Base-by-base conservation (phyloP, 179 eudicot genomes). In the Beta macrorhiza region DNA sequence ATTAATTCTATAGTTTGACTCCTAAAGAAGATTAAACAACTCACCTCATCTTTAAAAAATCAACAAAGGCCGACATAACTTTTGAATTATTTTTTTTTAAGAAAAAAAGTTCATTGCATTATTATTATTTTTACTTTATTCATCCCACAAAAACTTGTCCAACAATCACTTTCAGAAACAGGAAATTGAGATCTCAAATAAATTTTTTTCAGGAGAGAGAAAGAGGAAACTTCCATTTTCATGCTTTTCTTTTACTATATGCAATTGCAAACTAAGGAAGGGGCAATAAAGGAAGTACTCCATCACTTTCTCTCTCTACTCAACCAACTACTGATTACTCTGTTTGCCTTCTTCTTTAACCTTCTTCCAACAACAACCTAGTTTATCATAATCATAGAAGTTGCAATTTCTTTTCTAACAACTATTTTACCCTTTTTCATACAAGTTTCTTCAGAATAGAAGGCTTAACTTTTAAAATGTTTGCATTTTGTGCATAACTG, bases 261-360 rank as follows among this genome's bases (percentile, higher is more conserved):
- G 78, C 81, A 82, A 82, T 78, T 67, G 73, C 76, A 77, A 81
- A 78, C 78, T 13, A 57, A 85, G 71, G 57, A 29, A 78, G 78
- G 32, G 63, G 79, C 76, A 71, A 44, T 15, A 37, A 55, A 55
- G 67, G 69, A 72, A n/a, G 62, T 20, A 44, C 42, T 37, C 59
- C 5, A 63, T 63, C 44, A 68, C 61, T 77, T 67, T 75, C 76
- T 79, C 72, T 83, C 76, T 83, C 82, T 77, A 56, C 82, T 84
- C 87, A 82, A 87, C 89, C 89, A 74, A 87, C 85, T 83, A 74
- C 72, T 82, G 87, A 84, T 87, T 84, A 78, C 84, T 76, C 78
- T 78, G 65, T 78, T 37, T 85, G 79, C 87, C 89, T 84, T 84
- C 49, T 68, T 83, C 70, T 82, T 87, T 79, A 87, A 83, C 83